Percentiles rank a stretch among this genome's conserved stretches.
These are phyloP conservation scores for Populus hybrid DNA, from an alignment of 441 rosid species.

Conservation along the genomic window DNA sequence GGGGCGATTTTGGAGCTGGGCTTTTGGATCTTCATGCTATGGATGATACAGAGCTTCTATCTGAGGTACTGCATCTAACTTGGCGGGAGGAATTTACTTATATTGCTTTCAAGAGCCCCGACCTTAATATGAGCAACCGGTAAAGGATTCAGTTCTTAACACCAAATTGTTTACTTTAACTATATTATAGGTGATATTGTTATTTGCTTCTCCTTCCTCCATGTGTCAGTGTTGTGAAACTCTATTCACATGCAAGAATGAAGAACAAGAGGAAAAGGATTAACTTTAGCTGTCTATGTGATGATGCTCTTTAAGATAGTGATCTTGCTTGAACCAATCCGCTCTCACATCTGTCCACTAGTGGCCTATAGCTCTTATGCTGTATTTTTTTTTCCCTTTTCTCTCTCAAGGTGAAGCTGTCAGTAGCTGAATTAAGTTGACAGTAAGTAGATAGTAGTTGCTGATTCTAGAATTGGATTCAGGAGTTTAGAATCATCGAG, in stretches of 20 bases:
- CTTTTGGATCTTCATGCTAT: conserved; percentile 96
- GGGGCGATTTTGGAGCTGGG: conserved; percentile 97
- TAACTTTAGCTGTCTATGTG: neutral
- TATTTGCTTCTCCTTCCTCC: neutral
- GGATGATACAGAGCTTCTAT: conserved; percentile 97
- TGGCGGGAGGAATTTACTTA: neutral
- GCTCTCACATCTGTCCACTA: neutral
- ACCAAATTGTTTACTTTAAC: neutral
- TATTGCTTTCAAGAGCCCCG: neutral
- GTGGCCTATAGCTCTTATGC: neutral
- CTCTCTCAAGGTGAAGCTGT: neutral
- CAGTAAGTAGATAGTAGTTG: neutral
- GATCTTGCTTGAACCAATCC: neutral
- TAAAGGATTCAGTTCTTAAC: neutral
- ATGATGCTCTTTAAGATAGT: no score
- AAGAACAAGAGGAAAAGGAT: neutral
- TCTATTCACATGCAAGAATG: neutral
- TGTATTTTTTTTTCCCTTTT: neutral
- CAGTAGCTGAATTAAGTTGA: neutral
- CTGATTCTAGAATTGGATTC: neutral
- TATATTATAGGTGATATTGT: neutral
- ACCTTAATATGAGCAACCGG: neutral
- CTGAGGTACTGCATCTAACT: conserved; percentile 58
- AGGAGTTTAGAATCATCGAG: neutral
- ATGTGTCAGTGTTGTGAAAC: neutral